Evolutionary conservation across 495 filamentous ascomycete species (phyloP).

Genomic region (Tuber aestivum): DNA sequence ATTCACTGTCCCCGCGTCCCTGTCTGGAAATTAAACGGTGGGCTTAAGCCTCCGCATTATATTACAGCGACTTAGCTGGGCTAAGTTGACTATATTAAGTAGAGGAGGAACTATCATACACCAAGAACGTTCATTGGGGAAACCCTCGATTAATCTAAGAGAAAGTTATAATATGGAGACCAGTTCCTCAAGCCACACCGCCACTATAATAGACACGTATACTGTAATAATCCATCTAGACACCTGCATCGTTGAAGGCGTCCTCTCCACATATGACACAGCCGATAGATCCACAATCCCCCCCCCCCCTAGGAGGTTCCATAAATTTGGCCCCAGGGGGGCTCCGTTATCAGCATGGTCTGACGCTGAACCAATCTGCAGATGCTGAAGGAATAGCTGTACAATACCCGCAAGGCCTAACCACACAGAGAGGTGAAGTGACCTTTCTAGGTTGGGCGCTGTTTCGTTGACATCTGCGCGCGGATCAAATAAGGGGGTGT

Average conservation of each 20-base stretch:
- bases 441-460: constrained; percentile 10
- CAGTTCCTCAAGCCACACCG: background rate
- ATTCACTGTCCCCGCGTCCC: background rate
- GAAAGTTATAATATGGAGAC: background rate
- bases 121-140: too few relatives aligned
- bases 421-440: constrained; percentile 23
- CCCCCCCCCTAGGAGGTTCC: background rate
- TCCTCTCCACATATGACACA: too few relatives aligned
- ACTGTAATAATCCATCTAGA: background rate
- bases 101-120: too few relatives aligned
- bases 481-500: background rate
- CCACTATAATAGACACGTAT: background rate
- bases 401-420: too few relatives aligned
- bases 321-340: too few relatives aligned
- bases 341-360: too few relatives aligned
- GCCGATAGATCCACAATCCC: too few relatives aligned
- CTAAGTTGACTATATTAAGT: background rate
- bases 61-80: background rate
- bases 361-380: too few relatives aligned
- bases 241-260: too few relatives aligned
- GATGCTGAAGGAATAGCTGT: too few relatives aligned
- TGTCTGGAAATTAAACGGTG: background rate
- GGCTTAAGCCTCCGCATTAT: background rate
- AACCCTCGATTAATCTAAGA: background rate
- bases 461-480: too few relatives aligned